Conservation (phyloP, 306 rosid species). For the Cicer arietinum region DNA sequence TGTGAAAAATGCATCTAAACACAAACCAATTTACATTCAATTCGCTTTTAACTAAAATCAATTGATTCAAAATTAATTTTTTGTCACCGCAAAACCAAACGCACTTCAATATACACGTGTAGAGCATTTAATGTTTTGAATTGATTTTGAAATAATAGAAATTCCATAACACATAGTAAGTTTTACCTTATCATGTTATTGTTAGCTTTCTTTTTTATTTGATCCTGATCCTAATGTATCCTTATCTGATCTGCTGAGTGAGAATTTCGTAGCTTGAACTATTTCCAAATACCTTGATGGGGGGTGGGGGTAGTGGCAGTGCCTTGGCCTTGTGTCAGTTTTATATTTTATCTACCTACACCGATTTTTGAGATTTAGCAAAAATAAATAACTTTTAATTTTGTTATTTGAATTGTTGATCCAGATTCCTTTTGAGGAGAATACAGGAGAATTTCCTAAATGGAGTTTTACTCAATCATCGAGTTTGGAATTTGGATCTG, state of each 20-base stretch:
- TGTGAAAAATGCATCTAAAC: no score
- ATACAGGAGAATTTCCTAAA: conserved; percentile 49
- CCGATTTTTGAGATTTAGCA: conserved; percentile 24
- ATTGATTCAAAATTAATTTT: no score
- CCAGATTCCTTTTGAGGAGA: conserved; percentile 68
- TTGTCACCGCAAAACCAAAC: no score
- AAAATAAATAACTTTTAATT: conserved; percentile 32
- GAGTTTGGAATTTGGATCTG: conserved; percentile 55
- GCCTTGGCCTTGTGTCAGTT: conserved; percentile 21
- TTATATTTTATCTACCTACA: conserved; percentile 33
- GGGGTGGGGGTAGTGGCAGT: not conserved
- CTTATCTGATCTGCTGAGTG: not conserved
- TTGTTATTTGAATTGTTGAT: conserved; percentile 44
- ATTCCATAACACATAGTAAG: not conserved
- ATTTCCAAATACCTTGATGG: conserved; percentile 20
- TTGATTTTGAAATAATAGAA: conserved; percentile 32
- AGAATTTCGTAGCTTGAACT: conserved; percentile 1
- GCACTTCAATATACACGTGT: not conserved
- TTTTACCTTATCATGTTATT: conserved; percentile 4
- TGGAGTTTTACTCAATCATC: conserved; percentile 57
- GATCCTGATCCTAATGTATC: conserved; percentile 1
- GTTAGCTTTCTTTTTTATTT: not conserved
- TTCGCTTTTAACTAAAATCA: no score
- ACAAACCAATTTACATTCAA: no score
- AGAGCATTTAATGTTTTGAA: conserved; percentile 18